Evolutionary conservation across 2,329 filamentous ascomycete species (phyloP).

Genomic region (Daldinia sp.): DNA sequence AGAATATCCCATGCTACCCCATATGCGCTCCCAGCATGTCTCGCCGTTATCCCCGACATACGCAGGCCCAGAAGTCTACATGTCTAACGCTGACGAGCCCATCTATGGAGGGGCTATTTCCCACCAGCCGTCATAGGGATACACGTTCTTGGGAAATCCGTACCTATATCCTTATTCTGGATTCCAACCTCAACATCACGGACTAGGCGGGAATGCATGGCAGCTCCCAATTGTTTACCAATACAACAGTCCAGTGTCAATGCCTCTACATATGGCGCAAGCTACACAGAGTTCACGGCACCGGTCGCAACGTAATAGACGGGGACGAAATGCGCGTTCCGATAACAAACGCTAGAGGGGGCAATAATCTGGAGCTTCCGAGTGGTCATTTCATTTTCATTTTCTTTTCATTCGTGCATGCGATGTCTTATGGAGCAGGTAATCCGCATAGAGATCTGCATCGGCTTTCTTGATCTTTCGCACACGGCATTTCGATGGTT

Average conservation of each 20-base stretch:
- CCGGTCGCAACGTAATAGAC: background rate
- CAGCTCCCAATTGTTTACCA: background rate
- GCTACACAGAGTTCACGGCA: background rate
- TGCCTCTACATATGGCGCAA: background rate
- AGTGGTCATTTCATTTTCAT: slow-evolving; percentile 12
- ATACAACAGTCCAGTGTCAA: background rate
- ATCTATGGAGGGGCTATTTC: slow-evolving; percentile 41
- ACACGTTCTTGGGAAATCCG: slow-evolving; percentile 21
- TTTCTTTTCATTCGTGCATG: slow-evolving; percentile 28
- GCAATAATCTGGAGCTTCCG: background rate
- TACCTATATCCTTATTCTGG: background rate
- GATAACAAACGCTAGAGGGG: background rate
- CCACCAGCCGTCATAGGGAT: slow-evolving; percentile 46
- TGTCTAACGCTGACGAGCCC: slow-evolving; percentile 36
- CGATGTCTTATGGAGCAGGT: slow-evolving; percentile 33
- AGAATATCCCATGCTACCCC: slow-evolving; percentile 40
- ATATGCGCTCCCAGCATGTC: slow-evolving; percentile 36
- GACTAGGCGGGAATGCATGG: background rate
- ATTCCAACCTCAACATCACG: background rate
- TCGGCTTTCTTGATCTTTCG: slow-evolving; percentile 26
- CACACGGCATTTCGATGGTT: slow-evolving; percentile 37
- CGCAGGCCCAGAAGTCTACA: slow-evolving; percentile 41
- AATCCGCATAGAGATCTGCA: slow-evolving; percentile 42
- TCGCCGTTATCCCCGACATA: slow-evolving; percentile 44
- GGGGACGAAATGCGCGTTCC: background rate